Evolutionary conservation across 2,329 filamentous ascomycete genomes (phyloP), one percentile per base, ranked within the genome.

Genomic region (Bertia moriformis): DNA sequence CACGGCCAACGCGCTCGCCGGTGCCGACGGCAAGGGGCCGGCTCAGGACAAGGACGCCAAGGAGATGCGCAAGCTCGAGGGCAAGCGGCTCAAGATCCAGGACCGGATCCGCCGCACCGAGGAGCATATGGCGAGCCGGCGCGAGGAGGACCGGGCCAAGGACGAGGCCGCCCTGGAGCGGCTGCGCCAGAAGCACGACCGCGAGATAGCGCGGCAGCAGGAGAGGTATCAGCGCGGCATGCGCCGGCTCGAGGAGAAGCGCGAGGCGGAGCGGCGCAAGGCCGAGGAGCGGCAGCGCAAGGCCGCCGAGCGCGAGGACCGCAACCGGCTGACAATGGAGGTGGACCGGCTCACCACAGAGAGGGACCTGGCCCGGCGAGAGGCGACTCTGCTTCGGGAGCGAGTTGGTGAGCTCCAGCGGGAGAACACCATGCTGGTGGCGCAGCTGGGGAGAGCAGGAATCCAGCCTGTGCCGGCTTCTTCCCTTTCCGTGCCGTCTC

Each of bases 151-250:
- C 48, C 56, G 66, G 44, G 59, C 62, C 38, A 60, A 69, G 41
- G 71, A 78, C 36, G 62, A 60, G 38, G 55, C 61, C 1, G 61
- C 64, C 2, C 44, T 74, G 4, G 63, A 67, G 19, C 80, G 75
- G 52, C 63, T 75, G 4, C 67, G 69, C 19, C 73, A 79, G 50
- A 78, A 72, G 49, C 74, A 83, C 52, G 69, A 74, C 36, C 65
- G 62, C 37, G 75, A 81, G 45, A 53, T 78, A 0, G 69, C 71
- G 33, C 83, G 79, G 51, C 72, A 78, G 39, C 72, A 80, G 46
- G 76, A 76, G 37, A 79, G 77, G 46, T 77, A 78, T 47, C 67
- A 69, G 44, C 67, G 67, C 12, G 78, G 85, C 49, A 60, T 82
- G 36, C 61, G 61, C 44, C 80, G 78, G 54, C 58, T 83, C 2